These are phyloP conservation scores for Mucor indicus DNA, from an alignment of 371 early-diverging fungal genomes.

Conservation along the genomic window DNA sequence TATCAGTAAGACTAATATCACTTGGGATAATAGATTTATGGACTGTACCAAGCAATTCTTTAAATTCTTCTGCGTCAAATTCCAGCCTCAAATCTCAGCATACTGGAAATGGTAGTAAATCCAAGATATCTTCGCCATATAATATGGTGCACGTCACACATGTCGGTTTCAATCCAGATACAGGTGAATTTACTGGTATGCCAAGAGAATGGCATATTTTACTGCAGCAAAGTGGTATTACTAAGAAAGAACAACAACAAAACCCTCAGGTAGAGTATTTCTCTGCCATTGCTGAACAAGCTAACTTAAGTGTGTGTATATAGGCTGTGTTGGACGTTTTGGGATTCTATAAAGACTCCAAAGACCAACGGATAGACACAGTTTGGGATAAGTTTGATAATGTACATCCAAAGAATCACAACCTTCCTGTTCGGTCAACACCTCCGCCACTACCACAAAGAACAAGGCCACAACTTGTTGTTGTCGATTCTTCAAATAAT, in stretches of 20 bases:
- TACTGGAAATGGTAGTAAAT: slow-evolving; percentile 45
- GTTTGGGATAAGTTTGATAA: slow-evolving; percentile 90
- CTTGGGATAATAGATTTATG: slow-evolving; percentile 12
- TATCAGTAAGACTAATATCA: neutral
- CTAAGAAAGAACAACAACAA: slow-evolving; percentile 90
- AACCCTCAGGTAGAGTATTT: slow-evolving; percentile 75
- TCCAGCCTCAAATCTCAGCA: neutral
- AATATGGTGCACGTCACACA: slow-evolving; percentile 96
- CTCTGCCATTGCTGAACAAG: no score
- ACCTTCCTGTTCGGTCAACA: neutral
- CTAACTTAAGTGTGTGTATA: neutral
- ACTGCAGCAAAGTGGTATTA: slow-evolving; percentile 88
- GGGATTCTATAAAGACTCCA: slow-evolving; percentile 82
- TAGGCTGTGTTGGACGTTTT: slow-evolving; percentile 90
- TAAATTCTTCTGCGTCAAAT: neutral
- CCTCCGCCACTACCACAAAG: slow-evolving; percentile 32
- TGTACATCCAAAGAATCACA: slow-evolving; percentile 34
- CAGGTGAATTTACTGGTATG: slow-evolving; percentile 91
- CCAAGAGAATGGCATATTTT: slow-evolving; percentile 92
- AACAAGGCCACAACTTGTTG: slow-evolving; percentile 17
- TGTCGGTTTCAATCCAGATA: slow-evolving; percentile 85
- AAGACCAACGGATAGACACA: slow-evolving; percentile 60
- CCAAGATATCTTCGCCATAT: slow-evolving; percentile 87
- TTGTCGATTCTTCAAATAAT: slow-evolving; percentile 3
- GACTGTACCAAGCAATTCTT: slow-evolving; percentile 13